A percentile compares a stretch with the other conserved stretches of the same genome.
These are phyloP conservation scores for Pestalotiopsis sp. DNA, from an alignment of 2,329 filamentous ascomycete species.

Conservation along the genomic window DNA sequence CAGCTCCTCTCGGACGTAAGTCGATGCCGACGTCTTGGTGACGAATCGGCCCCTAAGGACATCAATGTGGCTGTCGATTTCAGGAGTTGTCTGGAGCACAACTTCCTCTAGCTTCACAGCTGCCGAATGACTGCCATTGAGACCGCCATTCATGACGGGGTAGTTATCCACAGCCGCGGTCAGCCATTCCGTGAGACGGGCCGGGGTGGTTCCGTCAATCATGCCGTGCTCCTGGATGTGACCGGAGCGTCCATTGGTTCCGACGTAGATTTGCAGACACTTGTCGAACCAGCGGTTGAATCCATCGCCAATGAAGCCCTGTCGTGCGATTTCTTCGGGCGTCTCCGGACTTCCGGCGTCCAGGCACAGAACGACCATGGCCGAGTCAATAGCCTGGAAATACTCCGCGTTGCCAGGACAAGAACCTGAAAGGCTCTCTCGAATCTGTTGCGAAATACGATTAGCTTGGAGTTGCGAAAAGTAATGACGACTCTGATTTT, in stretches of 20 bases:
- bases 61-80: conserved; percentile 4
- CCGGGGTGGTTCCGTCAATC: conserved; percentile 15
- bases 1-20: conserved; percentile 11
- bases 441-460: conserved; percentile 8
- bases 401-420: conserved; percentile 12
- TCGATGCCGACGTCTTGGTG: conserved; percentile 5
- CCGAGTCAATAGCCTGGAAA: conserved; percentile 15
- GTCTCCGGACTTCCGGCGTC: conserved; percentile 12
- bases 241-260: conserved; percentile 16
- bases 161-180: background rate
- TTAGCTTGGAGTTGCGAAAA: background rate
- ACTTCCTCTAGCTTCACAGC: conserved; percentile 2
- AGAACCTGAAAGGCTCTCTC: conserved; percentile 8
- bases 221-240: conserved; percentile 15
- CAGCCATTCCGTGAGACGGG: conserved; percentile 11
- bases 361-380: conserved; percentile 16
- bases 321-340: conserved; percentile 7
- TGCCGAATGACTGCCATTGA: background rate
- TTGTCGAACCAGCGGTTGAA: conserved; percentile 19
- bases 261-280: conserved; percentile 15
- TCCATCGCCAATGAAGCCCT: conserved; percentile 13
- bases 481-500: background rate
- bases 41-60: background rate
- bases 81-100: conserved; percentile 5
- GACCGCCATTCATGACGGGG: background rate